Evolutionary conservation across 768 basidiomycete genomes (phyloP).

Genomic region (Naganishia friedmannii): DNA sequence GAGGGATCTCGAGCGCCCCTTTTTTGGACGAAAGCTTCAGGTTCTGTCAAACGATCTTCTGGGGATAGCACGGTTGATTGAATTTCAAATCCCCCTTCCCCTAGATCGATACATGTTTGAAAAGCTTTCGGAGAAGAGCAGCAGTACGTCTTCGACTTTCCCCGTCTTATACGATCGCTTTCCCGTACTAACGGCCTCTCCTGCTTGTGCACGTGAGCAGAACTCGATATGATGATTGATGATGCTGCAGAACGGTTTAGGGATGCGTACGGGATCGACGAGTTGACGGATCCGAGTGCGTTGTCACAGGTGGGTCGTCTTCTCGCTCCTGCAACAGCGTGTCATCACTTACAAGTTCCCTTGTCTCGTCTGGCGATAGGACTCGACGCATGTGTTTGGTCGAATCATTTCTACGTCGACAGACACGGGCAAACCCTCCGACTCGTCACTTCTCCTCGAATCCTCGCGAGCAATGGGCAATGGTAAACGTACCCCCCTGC

Average conservation of each 20-base stretch:
- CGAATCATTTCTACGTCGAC: slow-evolving; percentile 56
- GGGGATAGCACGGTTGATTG: too few species aligned
- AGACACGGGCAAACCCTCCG: slow-evolving; percentile 64
- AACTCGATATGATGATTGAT: slow-evolving; percentile 81
- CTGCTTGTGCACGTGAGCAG: slow-evolving; percentile 53
- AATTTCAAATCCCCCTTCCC: too few species aligned
- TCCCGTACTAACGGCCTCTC: not conserved
- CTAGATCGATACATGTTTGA: slow-evolving; percentile 92
- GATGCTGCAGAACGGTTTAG: slow-evolving; percentile 73
- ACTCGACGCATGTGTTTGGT: slow-evolving; percentile 68
- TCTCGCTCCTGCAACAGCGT: not conserved
- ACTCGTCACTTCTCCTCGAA: slow-evolving; percentile 73
- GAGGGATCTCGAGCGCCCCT: too few species aligned
- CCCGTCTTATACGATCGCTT: not conserved
- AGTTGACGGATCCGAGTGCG: slow-evolving; percentile 73
- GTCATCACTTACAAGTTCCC: slow-evolving; percentile 23
- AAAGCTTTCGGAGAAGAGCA: slow-evolving; percentile 76
- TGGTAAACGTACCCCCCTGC: slow-evolving; percentile 62
- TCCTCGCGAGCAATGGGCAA: slow-evolving; percentile 73
- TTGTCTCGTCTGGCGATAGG: slow-evolving; percentile 52
- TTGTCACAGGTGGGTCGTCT: slow-evolving; percentile 57
- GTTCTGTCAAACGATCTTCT: too few species aligned
- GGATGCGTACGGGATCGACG: slow-evolving; percentile 66
- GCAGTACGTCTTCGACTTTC: slow-evolving; percentile 57
- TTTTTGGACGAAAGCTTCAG: too few species aligned